Evolutionary conservation across 1,284 basidiomycete species (phyloP), one percentile per base, ranked within the genome.

Genomic region (Mycena citricolor): DNA sequence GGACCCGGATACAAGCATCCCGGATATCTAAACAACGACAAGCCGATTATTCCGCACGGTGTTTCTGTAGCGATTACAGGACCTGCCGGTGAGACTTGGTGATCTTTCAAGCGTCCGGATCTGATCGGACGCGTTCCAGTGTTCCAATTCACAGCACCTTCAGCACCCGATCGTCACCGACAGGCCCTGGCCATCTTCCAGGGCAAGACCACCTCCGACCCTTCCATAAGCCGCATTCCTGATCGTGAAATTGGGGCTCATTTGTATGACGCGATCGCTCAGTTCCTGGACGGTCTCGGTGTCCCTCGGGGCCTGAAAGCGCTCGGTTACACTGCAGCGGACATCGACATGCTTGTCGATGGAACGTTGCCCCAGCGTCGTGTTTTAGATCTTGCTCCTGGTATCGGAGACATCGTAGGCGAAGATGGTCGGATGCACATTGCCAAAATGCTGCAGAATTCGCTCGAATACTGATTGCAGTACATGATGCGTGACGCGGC

Each of bases 31-130:
- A 69, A 75, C 30, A 81, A 84, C 13, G 81, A 87, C 54, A 76
- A 84, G 44, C 93, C 94, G 7, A 93, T 98, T 52, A 92, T 98
- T 44, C 94, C 94, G 11, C 91, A 97, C 61, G 92, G 92, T 44
- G 71, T 94, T 58, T 88, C 77, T 49, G 93, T 97, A 42, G 90
- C 92, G 3, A 67, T 95, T 42, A 91, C 92, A 19, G 91, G 89
- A n/a, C 93, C 94, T 24, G 84, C 87, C 56, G 79, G 79, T 76
- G 61, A 44, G 63, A 48, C 38, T 39, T 5, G 13, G 16, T 20
- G 26, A 11, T 4, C 3, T 6, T 26, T n/a, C 21, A 11, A 14
- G 10, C 13, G 16, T n/a, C 24, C 13, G 24, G 16, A 19, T 19
- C 16, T 42, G 20, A 32, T 16, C 6, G 13, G 11, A n/a, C 13